phyloP scores from a whole-genome alignment of 2,329 filamentous ascomycete species.

The Penicillium occitanis region DNA sequence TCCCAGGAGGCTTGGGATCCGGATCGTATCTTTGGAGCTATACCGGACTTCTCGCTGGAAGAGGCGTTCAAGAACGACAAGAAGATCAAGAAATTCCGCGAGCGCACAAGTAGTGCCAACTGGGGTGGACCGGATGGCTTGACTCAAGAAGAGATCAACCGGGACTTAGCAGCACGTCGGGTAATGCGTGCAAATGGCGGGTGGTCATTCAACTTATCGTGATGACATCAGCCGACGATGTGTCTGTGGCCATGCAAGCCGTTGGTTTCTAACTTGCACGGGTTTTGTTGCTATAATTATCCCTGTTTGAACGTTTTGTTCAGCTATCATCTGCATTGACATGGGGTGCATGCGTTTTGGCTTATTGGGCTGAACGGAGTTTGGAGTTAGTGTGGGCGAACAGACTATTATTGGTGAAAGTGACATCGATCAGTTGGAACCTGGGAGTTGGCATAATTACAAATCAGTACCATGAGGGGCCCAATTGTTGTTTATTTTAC shows the following conservation, averaged over 20 bases:
- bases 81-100: slow-evolving; percentile 84
- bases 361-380: slow-evolving; percentile 7
- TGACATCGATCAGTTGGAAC: background rate
- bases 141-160: slow-evolving; percentile 82
- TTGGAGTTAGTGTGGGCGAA: background rate
- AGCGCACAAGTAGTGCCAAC: slow-evolving; percentile 89
- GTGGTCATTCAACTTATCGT: slow-evolving; percentile 68
- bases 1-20: slow-evolving; percentile 71
- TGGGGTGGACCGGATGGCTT: slow-evolving; percentile 81
- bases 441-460: background rate
- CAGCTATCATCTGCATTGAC: slow-evolving; percentile 14
- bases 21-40: slow-evolving; percentile 90
- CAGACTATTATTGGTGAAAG: background rate
- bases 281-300: slow-evolving; percentile 10
- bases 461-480: background rate
- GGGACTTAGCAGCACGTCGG: slow-evolving; percentile 76
- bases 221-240: background rate
- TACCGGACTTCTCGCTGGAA: slow-evolving; percentile 87
- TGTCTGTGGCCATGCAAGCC: background rate
- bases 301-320: slow-evolving; percentile 1
- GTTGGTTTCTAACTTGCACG: background rate
- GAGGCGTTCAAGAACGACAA: slow-evolving; percentile 92
- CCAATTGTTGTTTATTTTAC: background rate
- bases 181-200: slow-evolving; percentile 78
- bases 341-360: background rate